Base-by-base conservation (phyloP, 371 early-diverging fungal genomes). In the Capillidium heterosporum region DNA sequence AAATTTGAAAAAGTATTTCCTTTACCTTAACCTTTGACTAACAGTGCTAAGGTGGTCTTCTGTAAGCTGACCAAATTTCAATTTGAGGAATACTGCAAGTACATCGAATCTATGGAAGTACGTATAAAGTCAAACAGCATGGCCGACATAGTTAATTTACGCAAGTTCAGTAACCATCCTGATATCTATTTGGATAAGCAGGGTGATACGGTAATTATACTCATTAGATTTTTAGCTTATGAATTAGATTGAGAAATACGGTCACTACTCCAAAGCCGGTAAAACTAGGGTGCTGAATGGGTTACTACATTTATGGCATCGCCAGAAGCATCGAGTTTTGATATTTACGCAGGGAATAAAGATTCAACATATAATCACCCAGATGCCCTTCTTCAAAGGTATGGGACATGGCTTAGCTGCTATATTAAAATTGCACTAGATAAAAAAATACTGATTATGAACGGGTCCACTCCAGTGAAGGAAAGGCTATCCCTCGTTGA, bases 151-250 rank as follows among this genome's bases (percentile, higher is more conserved):
- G 95, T 93, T 60, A 74, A 85, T 48, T 78, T 97, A 7, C 75
- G 99, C 59, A 98, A 99, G 69, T 89, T 98, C 29, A 94, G 96
- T 65, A 97, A 98, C 66, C 98, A 98, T 62, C 95, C 95, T 0
- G 93, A 91, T 61, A 63, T 96, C 4, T 63, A 78, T 21, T 57
- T 71, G 2, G 40, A 64, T 8, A 64, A 65, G 13, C 49, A 65
- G n/a, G 63, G 68, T 46, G 67, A 67, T 1, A 21, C n/a, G 61
- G 64, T 55, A 42, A n/a, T n/a, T 58, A 31, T 31, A 56, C 31
- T 19, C 56, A 49, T 17, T 39, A 50, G 27, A 31, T 31, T 29
- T 35, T 15, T 21, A 29, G 28, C 42, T 8, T n/a, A 11, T n/a
- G 23, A 31, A n/a, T 26, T 47, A 17, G 48, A 58, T 29, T 23